A percentile compares a stretch with the other conserved stretches of the same genome.
Conservation (phyloP, 768 basidiomycete genomes). For the Galerina sulciceps region DNA sequence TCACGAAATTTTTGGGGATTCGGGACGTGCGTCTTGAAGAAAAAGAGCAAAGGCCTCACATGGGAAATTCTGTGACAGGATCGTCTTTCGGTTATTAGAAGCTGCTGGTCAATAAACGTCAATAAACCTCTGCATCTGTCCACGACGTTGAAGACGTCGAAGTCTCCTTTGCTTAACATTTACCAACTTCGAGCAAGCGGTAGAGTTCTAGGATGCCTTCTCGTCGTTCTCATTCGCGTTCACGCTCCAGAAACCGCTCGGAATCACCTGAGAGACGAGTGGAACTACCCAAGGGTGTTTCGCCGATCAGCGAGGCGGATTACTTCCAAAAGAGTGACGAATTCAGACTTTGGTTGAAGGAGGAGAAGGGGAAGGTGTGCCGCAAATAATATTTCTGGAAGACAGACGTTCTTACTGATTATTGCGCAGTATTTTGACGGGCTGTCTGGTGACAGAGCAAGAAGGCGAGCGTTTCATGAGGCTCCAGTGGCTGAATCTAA, state of each 20-base stretch:
- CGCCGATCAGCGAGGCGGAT: constrained; percentile 79
- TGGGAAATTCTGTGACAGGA: constrained; percentile 1
- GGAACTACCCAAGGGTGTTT: constrained; percentile 57
- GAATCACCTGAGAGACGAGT: constrained; percentile 47
- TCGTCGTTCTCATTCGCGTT: constrained; percentile 40
- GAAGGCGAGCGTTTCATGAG: constrained; percentile 53
- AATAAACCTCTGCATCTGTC: constrained; percentile 2
- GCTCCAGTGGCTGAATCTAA: constrained; percentile 30
- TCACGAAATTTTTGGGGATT: not conserved
- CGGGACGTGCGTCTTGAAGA: not conserved
- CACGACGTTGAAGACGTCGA: not conserved
- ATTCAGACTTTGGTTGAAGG: constrained; percentile 86
- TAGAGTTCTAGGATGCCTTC: constrained; percentile 33
- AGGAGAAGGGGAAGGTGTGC: constrained; percentile 54
- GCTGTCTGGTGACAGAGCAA: constrained; percentile 79
- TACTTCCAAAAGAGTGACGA: constrained; percentile 91
- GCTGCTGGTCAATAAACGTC: constrained; percentile 17
- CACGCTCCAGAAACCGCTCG: constrained; percentile 38
- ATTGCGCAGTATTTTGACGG: constrained; percentile 79
- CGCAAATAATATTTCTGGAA: not conserved
- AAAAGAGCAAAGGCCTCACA: too few relatives aligned
- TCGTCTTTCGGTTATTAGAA: not conserved
- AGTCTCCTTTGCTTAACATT: not conserved
- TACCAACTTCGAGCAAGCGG: not conserved
- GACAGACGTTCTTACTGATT: too few relatives aligned